Evolutionary conservation across 2,329 filamentous ascomycete genomes (phyloP), one percentile per base, ranked within the genome.

Genomic region (Zarea fungicola): DNA sequence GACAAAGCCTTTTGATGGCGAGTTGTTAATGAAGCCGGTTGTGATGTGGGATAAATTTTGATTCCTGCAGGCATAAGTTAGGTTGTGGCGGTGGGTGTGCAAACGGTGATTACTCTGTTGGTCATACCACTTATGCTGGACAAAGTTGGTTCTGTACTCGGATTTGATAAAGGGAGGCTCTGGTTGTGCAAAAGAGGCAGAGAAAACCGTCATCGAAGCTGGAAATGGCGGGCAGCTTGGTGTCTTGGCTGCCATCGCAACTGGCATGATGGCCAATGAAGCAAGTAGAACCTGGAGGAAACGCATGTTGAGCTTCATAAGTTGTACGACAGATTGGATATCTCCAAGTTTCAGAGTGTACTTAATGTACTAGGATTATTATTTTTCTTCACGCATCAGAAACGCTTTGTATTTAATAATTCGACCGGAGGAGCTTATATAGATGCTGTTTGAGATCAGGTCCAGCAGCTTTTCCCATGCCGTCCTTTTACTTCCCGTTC

Each of bases 81-180:
- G 8, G n/a, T n/a, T n/a, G n/a, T n/a, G n/a, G n/a, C n/a, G n/a
- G n/a, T n/a, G n/a, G n/a, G n/a, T n/a, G n/a, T n/a, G n/a, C n/a
- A 1, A 22, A 22, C 6, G 2, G 1, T 5, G 13, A 23, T 3
- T 7, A 8, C 14, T 26, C 10, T 8, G 11, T 2, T 28, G 3
- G 22, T 10, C 41, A n/a, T 49, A 65, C 66, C 67, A 69, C 52
- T 70, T 69, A 41, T 69, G 67, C 42, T 70, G 67, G 9, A 68
- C 51, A 37, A 68, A 68, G 19, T 54, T 61, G 18, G 65, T 56
- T 2, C 58, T 49, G 37, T 62, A 68, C 11, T 63, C 63, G 0
- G 64, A 34, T 21, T 64, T 57, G 4, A 69, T 49, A 0, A 57
- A 6, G 0, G 66, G 67, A 1, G 65, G 64, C 8, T 55, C 31